Conservation (phyloP, 179 eudicot genomes). For the Vitellaria paradoxa region DNA sequence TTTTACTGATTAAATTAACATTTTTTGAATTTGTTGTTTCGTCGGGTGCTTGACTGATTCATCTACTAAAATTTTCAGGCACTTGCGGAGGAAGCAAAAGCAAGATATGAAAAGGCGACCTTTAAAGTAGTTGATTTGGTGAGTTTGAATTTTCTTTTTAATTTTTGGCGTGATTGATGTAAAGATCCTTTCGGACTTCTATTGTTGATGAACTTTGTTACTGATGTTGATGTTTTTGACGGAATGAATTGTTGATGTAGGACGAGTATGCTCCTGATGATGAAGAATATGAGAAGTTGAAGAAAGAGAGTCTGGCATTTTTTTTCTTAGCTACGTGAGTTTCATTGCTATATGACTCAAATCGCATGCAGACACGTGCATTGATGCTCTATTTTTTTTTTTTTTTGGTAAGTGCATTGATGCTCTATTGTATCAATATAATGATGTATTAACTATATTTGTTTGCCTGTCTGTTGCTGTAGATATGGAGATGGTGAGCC, state of each 20-base stretch:
- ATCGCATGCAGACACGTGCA: neutral
- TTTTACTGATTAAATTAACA: neutral
- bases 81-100: slow-evolving; percentile 75
- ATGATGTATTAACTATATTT: neutral
- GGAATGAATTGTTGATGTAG: slow-evolving; percentile 29
- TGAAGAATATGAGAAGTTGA: slow-evolving; percentile 73
- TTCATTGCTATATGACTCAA: neutral
- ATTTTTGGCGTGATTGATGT: neutral
- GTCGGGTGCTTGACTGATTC: neutral
- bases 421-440: neutral
- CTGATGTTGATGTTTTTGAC: slow-evolving; percentile 4
- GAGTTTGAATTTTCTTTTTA: slow-evolving; percentile 12
- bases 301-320: slow-evolving; percentile 70
- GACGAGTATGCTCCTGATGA: slow-evolving; percentile 90
- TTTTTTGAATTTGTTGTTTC: neutral
- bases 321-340: slow-evolving; percentile 93
- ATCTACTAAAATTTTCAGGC: slow-evolving; percentile 48
- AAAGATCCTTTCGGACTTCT: too few species aligned
- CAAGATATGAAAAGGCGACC: slow-evolving; percentile 76
- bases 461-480: slow-evolving; percentile 10
- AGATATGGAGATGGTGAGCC: slow-evolving; percentile 99
- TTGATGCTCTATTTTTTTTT: neutral
- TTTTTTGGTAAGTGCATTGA: too few species aligned
- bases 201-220: slow-evolving; percentile 11
- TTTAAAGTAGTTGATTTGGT: slow-evolving; percentile 87